Evolutionary conservation across 352 stramenopile species (phyloP).

Genomic region (Elongisporangium anandrum): DNA sequence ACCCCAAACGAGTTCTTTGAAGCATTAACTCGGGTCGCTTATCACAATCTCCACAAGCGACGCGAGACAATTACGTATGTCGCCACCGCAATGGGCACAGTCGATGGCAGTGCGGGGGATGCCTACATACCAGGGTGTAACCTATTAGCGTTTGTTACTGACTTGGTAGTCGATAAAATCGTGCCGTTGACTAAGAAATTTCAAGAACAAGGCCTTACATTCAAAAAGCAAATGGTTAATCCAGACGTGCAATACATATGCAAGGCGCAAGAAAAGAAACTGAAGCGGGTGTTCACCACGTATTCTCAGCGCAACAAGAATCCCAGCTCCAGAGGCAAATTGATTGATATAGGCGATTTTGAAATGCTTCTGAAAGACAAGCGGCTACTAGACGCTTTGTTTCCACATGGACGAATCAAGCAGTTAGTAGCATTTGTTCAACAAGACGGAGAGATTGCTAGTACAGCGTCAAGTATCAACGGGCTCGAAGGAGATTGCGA

Average conservation of each 20-base stretch:
- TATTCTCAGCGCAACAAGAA: conserved; percentile 81
- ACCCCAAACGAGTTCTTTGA: conserved; percentile 83
- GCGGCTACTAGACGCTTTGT: conserved; percentile 63
- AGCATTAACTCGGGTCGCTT: conserved; percentile 56
- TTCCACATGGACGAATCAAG: conserved; percentile 69
- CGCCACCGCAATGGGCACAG: conserved; percentile 27
- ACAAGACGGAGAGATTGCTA: conserved; percentile 59
- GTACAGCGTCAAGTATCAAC: conserved; percentile 25
- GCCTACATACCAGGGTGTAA: background rate
- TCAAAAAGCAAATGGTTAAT: conserved; percentile 84
- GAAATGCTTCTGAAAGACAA: conserved; percentile 68
- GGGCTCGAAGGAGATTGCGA: conserved; percentile 61
- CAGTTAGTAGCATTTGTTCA: conserved; percentile 75
- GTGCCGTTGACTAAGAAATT: conserved; percentile 73
- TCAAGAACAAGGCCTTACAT: conserved; percentile 73
- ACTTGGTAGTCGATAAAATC: conserved; percentile 63
- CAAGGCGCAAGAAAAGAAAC: conserved; percentile 70
- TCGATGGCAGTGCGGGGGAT: conserved; percentile 7
- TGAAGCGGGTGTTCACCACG: conserved; percentile 66
- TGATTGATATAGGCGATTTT: conserved; percentile 71
- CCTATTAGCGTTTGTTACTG: conserved; percentile 39
- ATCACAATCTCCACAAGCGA: conserved; percentile 69
- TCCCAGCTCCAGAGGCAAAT: conserved; percentile 55
- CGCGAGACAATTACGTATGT: conserved; percentile 34
- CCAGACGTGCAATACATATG: conserved; percentile 72